phyloP scores from a whole-genome alignment of 371 early-diverging fungal species.

The Mortierella sp. region DNA sequence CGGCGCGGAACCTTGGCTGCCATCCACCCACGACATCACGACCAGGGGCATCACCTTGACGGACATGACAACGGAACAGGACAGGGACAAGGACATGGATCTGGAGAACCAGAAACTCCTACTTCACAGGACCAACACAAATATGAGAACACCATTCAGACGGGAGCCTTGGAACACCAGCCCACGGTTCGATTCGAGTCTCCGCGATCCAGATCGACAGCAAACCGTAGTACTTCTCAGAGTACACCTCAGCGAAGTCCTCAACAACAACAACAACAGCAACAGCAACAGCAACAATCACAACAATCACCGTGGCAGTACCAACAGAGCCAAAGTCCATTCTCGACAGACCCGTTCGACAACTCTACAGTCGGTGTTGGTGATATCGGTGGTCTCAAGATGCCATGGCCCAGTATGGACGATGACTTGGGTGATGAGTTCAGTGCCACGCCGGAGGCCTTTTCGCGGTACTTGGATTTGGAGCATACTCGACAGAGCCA shows the following conservation, averaged over 20 bases:
- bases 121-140: not conserved
- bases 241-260: not conserved
- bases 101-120: not conserved
- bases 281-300: not conserved
- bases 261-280: not conserved
- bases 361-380: no score
- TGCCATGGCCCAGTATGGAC: not conserved
- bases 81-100: no score
- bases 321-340: not conserved
- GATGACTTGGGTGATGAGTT: not conserved
- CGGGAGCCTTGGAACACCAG: slow-evolving; percentile 14
- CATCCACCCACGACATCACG: not conserved
- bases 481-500: slow-evolving; percentile 7
- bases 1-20: not conserved
- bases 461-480: not conserved
- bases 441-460: not conserved
- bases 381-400: not conserved
- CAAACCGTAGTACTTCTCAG: not conserved
- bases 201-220: not conserved
- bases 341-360: not conserved
- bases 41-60: not conserved
- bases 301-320: not conserved
- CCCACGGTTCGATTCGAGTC: slow-evolving; percentile 25
- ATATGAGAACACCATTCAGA: not conserved
- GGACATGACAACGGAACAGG: not conserved